Evolutionary conservation across 2,329 filamentous ascomycete genomes (phyloP).

Genomic region (Scortechinia acanthostroma): DNA sequence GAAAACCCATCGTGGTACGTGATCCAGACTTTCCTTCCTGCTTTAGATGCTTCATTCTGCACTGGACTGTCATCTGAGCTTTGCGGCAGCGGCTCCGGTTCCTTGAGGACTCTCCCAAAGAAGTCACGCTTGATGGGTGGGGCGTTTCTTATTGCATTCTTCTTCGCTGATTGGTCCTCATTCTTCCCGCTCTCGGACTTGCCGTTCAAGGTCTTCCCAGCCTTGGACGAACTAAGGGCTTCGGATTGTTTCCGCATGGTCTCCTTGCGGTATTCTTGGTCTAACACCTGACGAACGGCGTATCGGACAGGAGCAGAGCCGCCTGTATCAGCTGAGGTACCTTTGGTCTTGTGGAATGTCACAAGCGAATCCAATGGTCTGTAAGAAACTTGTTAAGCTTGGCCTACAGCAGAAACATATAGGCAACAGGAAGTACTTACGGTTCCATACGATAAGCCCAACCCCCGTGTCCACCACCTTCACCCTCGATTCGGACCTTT

Average conservation of each 20-base stretch:
- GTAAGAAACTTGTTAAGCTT: not conserved
- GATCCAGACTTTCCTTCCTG: slow-evolving; percentile 51
- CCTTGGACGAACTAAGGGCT: slow-evolving; percentile 7
- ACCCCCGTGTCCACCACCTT: slow-evolving; percentile 34
- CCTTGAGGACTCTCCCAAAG: slow-evolving; percentile 49
- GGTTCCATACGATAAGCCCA: slow-evolving; percentile 65
- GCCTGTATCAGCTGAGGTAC: slow-evolving; percentile 48
- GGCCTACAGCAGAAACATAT: not conserved
- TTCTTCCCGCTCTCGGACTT: not conserved
- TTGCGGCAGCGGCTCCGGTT: slow-evolving; percentile 13
- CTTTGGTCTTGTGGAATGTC: slow-evolving; percentile 17
- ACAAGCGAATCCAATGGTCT: slow-evolving; percentile 1
- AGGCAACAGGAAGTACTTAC: slow-evolving; percentile 17
- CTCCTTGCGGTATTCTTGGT: slow-evolving; percentile 55
- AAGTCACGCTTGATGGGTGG: slow-evolving; percentile 49
- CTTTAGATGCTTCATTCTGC: slow-evolving; percentile 16
- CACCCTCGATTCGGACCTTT: slow-evolving; percentile 44
- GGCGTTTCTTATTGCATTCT: slow-evolving; percentile 9
- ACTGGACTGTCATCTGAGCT: slow-evolving; percentile 14
- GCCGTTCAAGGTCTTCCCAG: slow-evolving; percentile 12
- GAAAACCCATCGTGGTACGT: slow-evolving; percentile 63
- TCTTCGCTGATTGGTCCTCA: not conserved
- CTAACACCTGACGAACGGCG: slow-evolving; percentile 57
- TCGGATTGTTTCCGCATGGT: slow-evolving; percentile 16
- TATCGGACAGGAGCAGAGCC: slow-evolving; percentile 48